phyloP scores from a whole-genome alignment of 1,284 basidiomycete species.

The Mycena sp. region DNA sequence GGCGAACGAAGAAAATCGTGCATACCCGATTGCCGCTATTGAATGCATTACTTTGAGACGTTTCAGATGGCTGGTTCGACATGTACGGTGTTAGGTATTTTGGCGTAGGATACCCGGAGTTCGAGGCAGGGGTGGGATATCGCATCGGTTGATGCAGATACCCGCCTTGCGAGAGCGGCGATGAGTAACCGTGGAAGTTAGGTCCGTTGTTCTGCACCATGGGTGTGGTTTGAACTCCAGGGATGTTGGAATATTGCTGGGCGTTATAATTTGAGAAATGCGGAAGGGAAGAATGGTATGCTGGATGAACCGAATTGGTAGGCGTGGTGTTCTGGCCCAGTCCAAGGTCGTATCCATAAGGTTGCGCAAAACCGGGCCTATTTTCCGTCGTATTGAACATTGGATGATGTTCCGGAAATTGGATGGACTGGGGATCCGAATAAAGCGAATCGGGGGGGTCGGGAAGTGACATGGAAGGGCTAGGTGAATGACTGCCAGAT shows the following conservation, averaged over 20 bases:
- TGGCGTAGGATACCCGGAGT: neutral
- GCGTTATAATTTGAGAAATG: too few relatives aligned
- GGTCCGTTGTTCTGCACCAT: neutral
- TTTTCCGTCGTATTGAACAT: neutral
- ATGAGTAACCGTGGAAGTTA: neutral
- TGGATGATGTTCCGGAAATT: neutral
- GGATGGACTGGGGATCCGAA: neutral
- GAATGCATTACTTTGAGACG: too few relatives aligned
- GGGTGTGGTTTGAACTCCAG: neutral
- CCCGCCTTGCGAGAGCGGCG: neutral
- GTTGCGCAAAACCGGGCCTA: neutral
- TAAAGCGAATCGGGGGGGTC: slow-evolving; percentile 9
- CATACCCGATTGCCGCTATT: too few relatives aligned
- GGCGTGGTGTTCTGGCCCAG: too few relatives aligned
- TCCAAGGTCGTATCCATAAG: neutral
- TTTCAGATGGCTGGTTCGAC: too few relatives aligned
- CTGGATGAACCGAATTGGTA: too few relatives aligned
- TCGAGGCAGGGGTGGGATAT: slow-evolving; percentile 13
- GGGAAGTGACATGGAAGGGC: neutral
- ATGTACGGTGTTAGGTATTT: too few relatives aligned
- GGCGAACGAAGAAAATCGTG: too few relatives aligned
- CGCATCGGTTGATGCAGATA: slow-evolving; percentile 15
- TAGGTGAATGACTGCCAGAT: neutral
- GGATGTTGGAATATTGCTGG: neutral
- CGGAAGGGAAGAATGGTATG: too few relatives aligned